phyloP scores from a whole-genome alignment of 164 flowering plant genomes.

The Piper betle region DNA sequence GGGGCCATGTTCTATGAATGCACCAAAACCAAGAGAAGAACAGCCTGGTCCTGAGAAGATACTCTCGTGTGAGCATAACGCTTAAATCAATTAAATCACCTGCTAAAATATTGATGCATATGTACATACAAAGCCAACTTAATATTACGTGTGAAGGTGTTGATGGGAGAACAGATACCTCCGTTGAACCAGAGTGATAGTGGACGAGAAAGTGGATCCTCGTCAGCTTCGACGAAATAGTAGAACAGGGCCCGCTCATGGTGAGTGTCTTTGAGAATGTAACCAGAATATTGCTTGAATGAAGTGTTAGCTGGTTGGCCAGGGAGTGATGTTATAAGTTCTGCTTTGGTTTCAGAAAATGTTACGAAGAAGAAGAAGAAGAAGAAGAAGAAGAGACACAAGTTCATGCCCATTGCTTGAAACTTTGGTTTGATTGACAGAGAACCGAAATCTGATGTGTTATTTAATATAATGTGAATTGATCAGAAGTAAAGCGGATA shows the following conservation, averaged over 20 bases:
- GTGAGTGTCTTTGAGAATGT: constrained; percentile 21
- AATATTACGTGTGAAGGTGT: not conserved
- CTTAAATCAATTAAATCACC: not conserved
- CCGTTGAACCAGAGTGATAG: constrained; percentile 43
- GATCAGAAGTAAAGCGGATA: not conserved
- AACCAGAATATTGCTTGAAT: constrained; percentile 28
- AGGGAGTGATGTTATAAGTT: constrained; percentile 23
- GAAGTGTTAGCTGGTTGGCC: constrained; percentile 25
- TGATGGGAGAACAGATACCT: constrained; percentile 23
- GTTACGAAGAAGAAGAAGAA: constrained; percentile 1
- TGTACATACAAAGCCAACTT: too few relatives aligned
- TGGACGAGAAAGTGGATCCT: constrained; percentile 22
- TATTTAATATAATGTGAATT: too few relatives aligned
- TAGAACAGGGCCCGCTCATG: constrained; percentile 38
- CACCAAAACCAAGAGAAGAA: constrained; percentile 37
- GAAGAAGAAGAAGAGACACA: not conserved
- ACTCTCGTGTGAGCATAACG: not conserved
- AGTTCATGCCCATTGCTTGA: not conserved
- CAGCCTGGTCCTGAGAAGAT: constrained; percentile 30
- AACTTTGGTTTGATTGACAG: not conserved
- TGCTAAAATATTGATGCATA: too few relatives aligned
- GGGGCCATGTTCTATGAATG: constrained; percentile 44
- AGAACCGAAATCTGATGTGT: not conserved
- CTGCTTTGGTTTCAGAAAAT: not conserved
- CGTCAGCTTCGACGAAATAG: constrained; percentile 33